phyloP scores from a whole-genome alignment of 2,329 filamentous ascomycete genomes.

The Aspergillus versicolor region DNA sequence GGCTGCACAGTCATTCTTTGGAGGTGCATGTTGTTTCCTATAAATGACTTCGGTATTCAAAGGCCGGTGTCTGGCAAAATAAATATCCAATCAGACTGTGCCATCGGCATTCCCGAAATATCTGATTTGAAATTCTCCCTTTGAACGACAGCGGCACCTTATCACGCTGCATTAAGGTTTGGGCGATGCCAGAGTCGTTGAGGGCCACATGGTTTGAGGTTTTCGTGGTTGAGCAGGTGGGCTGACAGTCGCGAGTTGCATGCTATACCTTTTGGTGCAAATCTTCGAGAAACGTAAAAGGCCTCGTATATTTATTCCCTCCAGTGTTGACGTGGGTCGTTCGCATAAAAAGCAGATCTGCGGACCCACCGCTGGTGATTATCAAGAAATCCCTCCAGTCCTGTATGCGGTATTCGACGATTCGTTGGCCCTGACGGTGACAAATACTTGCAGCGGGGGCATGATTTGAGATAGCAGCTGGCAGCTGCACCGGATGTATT shows the following conservation, averaged over 20 bases:
- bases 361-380: slow-evolving; percentile 1
- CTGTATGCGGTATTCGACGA: neutral
- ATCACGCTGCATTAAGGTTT: neutral
- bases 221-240: slow-evolving; percentile 1
- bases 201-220: neutral
- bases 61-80: neutral
- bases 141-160: neutral
- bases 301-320: neutral
- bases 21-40: neutral
- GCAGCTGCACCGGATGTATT: neutral
- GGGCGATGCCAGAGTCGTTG: neutral
- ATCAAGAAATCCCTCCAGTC: neutral
- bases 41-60: neutral
- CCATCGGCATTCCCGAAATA: neutral
- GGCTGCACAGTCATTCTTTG: neutral
- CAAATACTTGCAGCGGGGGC: slow-evolving; percentile 15
- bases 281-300: neutral
- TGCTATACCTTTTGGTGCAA: neutral
- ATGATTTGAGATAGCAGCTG: slow-evolving; percentile 7
- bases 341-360: neutral
- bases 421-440: neutral
- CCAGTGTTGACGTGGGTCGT: neutral
- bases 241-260: neutral
- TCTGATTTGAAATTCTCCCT: slow-evolving; percentile 1
- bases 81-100: neutral